A percentile compares a stretch with the other conserved stretches of the same genome.
Evolutionary conservation across 495 filamentous ascomycete genomes (phyloP).

Genomic region (Aspergillus panamensis): DNA sequence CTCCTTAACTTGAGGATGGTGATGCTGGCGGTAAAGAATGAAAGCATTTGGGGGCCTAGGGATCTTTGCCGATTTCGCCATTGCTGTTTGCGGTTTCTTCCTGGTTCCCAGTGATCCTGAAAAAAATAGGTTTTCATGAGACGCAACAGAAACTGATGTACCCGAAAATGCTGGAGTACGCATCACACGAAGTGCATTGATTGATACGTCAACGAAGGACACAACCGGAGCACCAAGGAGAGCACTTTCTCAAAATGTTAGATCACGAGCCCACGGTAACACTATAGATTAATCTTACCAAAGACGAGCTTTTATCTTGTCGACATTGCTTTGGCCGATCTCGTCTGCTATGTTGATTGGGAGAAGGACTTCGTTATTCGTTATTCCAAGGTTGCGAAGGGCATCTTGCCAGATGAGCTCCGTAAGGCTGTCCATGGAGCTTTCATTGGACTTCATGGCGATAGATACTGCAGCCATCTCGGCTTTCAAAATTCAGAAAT

Average conservation of each 20-base stretch:
- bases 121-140: constrained; percentile 12
- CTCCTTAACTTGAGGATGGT: constrained; percentile 35
- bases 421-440: constrained; percentile 20
- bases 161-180: constrained; percentile 26
- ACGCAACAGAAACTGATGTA: constrained; percentile 22
- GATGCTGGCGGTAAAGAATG: constrained; percentile 44
- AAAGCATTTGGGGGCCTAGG: constrained; percentile 45
- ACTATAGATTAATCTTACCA: constrained; percentile 13
- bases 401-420: constrained; percentile 31
- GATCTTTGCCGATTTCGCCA: constrained; percentile 26
- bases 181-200: constrained; percentile 29
- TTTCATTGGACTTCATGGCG: constrained; percentile 14
- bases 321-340: constrained; percentile 26
- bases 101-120: background rate
- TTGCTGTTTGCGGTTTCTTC: constrained; percentile 7
- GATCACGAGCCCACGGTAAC: background rate
- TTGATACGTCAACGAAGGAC: constrained; percentile 27
- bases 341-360: constrained; percentile 26
- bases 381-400: constrained; percentile 24
- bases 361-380: constrained; percentile 29
- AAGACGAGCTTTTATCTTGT: constrained; percentile 27
- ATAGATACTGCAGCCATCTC: constrained; percentile 23
- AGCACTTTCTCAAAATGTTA: constrained; percentile 18
- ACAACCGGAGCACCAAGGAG: constrained; percentile 27
- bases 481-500: background rate